Conservation (phyloP, 306 rosid species). For the Cercis canadensis region DNA sequence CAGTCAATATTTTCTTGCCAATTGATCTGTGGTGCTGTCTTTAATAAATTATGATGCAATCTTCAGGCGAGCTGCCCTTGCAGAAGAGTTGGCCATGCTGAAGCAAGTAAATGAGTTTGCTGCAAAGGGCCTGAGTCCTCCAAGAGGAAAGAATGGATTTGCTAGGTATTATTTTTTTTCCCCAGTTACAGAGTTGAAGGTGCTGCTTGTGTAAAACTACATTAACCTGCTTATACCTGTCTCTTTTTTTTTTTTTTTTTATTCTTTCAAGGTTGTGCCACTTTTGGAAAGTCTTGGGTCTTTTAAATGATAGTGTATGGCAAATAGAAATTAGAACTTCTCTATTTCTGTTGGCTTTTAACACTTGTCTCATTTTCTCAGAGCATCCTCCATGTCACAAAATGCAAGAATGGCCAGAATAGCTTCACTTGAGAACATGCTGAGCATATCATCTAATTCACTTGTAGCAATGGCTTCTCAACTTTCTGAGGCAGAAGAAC, state of each 20-base stretch:
- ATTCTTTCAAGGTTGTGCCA: background rate
- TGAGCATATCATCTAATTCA: slow-evolving; percentile 92
- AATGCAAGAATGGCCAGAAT: slow-evolving; percentile 96
- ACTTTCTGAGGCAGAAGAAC: slow-evolving; percentile 99
- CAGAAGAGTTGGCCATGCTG: slow-evolving; percentile 92
- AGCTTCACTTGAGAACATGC: slow-evolving; percentile 92
- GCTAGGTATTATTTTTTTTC: slow-evolving; percentile 61
- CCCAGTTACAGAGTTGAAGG: no score
- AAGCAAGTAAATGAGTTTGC: slow-evolving; percentile 92
- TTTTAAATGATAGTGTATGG: slow-evolving; percentile 4
- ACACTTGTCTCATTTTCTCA: slow-evolving; percentile 49
- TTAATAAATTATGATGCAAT: slow-evolving; percentile 40
- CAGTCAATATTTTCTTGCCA: slow-evolving; percentile 18
- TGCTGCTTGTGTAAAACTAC: background rate
- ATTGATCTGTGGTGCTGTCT: slow-evolving; percentile 33
- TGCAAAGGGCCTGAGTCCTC: slow-evolving; percentile 94
- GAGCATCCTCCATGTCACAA: slow-evolving; percentile 96
- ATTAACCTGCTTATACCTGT: slow-evolving; percentile 24
- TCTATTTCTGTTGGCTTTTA: slow-evolving; percentile 39
- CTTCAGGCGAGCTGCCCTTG: slow-evolving; percentile 95
- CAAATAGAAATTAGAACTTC: slow-evolving; percentile 33
- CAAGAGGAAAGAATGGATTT: slow-evolving; percentile 91
- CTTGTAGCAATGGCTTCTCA: slow-evolving; percentile 99
- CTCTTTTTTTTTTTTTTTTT: background rate
- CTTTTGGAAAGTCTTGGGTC: slow-evolving; percentile 22